Conservation (phyloP, 805 yeast species). For the Huiozyma naganishii region DNA sequence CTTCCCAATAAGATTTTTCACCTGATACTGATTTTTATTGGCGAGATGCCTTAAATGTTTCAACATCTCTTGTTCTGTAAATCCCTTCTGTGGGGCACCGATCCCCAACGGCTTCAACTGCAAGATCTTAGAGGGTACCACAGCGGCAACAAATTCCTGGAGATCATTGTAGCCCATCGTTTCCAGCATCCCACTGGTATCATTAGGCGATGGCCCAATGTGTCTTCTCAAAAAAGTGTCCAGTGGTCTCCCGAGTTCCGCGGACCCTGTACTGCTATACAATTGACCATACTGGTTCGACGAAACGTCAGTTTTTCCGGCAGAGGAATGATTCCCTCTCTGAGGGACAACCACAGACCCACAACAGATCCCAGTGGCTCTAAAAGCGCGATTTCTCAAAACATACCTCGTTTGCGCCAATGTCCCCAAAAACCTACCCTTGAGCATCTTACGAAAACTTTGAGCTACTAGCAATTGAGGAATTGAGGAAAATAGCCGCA, state of each 20-base stretch:
- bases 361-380: no score
- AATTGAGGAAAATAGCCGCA: no score
- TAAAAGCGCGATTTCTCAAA: no score
- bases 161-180: conserved; percentile 56
- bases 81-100: conserved; percentile 57
- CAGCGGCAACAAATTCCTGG: conserved; percentile 56
- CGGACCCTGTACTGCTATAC: conserved; percentile 30
- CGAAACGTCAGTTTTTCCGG: conserved; percentile 31
- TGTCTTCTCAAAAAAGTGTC: conserved; percentile 90
- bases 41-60: conserved; percentile 60
- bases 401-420: no score
- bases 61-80: conserved; percentile 71
- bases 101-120: conserved; percentile 56
- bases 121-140: conserved; percentile 69
- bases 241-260: conserved; percentile 29
- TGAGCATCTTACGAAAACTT: no score
- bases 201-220: conserved; percentile 64
- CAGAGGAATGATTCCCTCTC: conserved; percentile 5
- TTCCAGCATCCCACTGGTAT: conserved; percentile 56
- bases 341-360: no score
- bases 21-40: conserved; percentile 52
- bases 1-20: conserved; percentile 76
- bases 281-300: conserved; percentile 40
- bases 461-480: no score
- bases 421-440: no score